A percentile compares a stretch with the other conserved stretches of the same genome.
Conservation (phyloP, 805 yeast genomes). For the Schwanniomyces yamadae region DNA sequence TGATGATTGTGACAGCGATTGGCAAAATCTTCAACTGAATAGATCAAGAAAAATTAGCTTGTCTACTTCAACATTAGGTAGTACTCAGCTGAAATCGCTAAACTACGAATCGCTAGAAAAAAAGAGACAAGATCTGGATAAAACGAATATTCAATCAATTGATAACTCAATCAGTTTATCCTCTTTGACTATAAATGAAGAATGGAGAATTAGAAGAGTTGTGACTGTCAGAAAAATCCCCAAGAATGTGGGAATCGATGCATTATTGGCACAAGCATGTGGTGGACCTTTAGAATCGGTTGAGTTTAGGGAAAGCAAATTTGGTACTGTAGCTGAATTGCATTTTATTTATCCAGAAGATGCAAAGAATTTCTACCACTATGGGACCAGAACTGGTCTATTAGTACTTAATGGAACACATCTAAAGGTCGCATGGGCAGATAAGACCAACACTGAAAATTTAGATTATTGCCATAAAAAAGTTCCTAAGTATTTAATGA, state of each 20-base stretch:
- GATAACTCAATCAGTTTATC: slow-evolving; percentile 3
- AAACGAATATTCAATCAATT: slow-evolving; percentile 1
- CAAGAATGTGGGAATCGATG: slow-evolving; percentile 42
- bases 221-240: slow-evolving; percentile 43
- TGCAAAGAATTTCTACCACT: slow-evolving; percentile 55
- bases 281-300: slow-evolving; percentile 72
- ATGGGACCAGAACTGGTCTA: slow-evolving; percentile 47
- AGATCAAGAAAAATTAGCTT: background rate
- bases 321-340: slow-evolving; percentile 36
- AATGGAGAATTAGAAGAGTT: slow-evolving; percentile 22
- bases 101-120: slow-evolving; percentile 3
- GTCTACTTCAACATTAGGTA: background rate
- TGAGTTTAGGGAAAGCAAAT: slow-evolving; percentile 16
- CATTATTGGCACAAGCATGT: slow-evolving; percentile 52
- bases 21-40: background rate
- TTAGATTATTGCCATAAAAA: slow-evolving; percentile 17
- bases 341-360: slow-evolving; percentile 52
- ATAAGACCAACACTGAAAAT: slow-evolving; percentile 21
- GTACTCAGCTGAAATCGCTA: no score
- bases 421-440: slow-evolving; percentile 49
- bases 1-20: background rate
- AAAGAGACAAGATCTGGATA: slow-evolving; percentile 1
- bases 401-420: slow-evolving; percentile 59
- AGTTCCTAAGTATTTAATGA: slow-evolving; percentile 21
- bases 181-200: no score